These are phyloP conservation scores for Mycena sanguinolenta DNA, from an alignment of 768 basidiomycete genomes.

Conservation along the genomic window DNA sequence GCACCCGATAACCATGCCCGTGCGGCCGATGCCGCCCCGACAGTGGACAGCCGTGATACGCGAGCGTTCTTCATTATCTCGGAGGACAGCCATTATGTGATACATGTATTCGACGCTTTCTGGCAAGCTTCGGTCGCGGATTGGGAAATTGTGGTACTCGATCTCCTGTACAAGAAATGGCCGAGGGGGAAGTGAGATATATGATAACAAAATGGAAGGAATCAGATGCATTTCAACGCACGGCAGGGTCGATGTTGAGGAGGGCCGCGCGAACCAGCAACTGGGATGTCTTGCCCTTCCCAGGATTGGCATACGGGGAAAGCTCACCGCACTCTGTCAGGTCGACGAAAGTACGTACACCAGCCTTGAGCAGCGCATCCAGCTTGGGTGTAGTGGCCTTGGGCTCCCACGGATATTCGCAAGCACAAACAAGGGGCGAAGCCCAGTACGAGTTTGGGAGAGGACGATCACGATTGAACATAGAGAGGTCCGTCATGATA, in stretches of 20 bases:
- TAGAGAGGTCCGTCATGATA: conserved; percentile 17
- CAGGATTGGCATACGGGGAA: conserved; percentile 64
- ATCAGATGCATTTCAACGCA: not conserved
- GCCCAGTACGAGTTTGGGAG: conserved; percentile 93
- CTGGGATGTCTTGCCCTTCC: conserved; percentile 42
- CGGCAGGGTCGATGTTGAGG: conserved; percentile 64
- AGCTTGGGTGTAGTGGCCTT: conserved; percentile 74
- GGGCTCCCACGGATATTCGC: conserved; percentile 86
- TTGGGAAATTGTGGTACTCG: conserved; percentile 85
- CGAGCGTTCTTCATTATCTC: conserved; percentile 70
- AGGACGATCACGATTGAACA: conserved; percentile 58
- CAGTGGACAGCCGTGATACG: conserved; percentile 83
- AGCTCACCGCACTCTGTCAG: conserved; percentile 88
- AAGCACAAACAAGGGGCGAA: conserved; percentile 77
- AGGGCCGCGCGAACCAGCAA: conserved; percentile 66
- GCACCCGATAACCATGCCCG: conserved; percentile 63
- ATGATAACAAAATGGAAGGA: not conserved
- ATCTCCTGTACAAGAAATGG: conserved; percentile 41
- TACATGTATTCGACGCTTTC: conserved; percentile 71
- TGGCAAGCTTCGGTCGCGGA: conserved; percentile 79
- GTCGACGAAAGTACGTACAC: conserved; percentile 87
- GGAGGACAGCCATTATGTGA: conserved; percentile 67
- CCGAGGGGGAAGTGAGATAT: not conserved
- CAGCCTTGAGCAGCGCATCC: conserved; percentile 77
- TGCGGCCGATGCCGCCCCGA: conserved; percentile 82